phyloP scores from a whole-genome alignment of 805 yeast genomes.

The Lipomyces sp. region DNA sequence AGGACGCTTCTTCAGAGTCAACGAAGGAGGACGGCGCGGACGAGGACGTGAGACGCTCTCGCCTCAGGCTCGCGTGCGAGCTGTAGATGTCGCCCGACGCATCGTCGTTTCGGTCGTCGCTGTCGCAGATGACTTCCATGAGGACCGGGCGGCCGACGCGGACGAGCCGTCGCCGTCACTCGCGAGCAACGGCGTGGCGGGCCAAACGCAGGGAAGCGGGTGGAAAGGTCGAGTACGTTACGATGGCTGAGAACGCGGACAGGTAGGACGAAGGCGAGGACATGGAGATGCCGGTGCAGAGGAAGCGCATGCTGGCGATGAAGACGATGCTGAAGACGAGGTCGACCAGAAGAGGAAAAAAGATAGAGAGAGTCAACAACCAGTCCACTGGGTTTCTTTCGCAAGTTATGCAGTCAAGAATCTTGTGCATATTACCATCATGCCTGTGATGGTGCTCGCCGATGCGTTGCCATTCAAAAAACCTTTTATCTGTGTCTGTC shows the following conservation, averaged over 20 bases:
- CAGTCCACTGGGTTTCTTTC: too few species aligned
- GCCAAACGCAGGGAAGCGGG: conserved; percentile 43
- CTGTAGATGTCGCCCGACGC: neutral
- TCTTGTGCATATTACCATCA: too few species aligned
- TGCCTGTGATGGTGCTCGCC: too few species aligned
- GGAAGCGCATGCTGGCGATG: conserved; percentile 23
- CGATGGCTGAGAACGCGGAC: conserved; percentile 29
- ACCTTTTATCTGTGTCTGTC: too few species aligned
- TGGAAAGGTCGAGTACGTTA: conserved; percentile 35
- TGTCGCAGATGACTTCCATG: too few species aligned
- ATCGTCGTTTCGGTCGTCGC: too few species aligned
- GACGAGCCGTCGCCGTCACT: neutral
- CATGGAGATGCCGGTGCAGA: conserved; percentile 17
- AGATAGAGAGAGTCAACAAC: too few species aligned
- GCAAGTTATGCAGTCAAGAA: too few species aligned
- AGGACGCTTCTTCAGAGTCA: too few species aligned
- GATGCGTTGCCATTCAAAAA: too few species aligned
- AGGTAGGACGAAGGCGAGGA: conserved; percentile 16
- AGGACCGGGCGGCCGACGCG: conserved; percentile 14
- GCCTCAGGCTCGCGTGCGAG: neutral
- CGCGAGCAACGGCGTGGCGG: conserved; percentile 14
- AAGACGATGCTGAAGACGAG: conserved; percentile 22
- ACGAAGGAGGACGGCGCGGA: neutral
- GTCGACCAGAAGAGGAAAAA: too few species aligned
- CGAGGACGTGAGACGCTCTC: neutral